Percentiles rank a stretch among this genome's conserved stretches.
Evolutionary conservation across 2,329 filamentous ascomycete genomes (phyloP).

Genomic region (Colletotrichum nymphaeae): DNA sequence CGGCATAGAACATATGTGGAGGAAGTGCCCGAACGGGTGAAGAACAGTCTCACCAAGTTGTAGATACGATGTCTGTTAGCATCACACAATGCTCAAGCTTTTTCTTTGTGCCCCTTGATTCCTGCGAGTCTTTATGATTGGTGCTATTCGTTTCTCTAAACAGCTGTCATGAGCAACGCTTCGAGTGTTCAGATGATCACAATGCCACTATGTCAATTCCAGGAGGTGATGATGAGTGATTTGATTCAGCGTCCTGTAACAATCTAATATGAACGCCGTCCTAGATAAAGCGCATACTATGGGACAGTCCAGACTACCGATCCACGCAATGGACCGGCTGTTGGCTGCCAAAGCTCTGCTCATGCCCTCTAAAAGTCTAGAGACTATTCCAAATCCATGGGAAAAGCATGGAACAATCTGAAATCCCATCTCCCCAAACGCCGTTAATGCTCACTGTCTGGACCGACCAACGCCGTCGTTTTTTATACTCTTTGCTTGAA

Average conservation of each 20-base stretch:
- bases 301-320: neutral
- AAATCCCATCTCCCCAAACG: neutral
- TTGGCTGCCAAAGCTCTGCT: neutral
- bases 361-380: neutral
- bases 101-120: slow-evolving; percentile 19
- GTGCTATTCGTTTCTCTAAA: neutral
- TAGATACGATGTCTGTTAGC: slow-evolving; percentile 5
- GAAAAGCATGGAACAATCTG: neutral
- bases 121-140: neutral
- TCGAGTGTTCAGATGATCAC: neutral
- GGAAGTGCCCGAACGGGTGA: slow-evolving; percentile 13
- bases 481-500: neutral
- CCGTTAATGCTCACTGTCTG: slow-evolving; percentile 1
- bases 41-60: slow-evolving; percentile 14
- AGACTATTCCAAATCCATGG: neutral
- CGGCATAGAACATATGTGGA: slow-evolving; percentile 8
- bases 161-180: neutral
- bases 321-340: neutral
- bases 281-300: neutral
- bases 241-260: neutral
- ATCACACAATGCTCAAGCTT: slow-evolving; percentile 3
- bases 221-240: neutral
- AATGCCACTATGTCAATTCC: neutral
- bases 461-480: slow-evolving; percentile 1
- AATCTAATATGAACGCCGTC: slow-evolving; percentile 1